Conservation (phyloP, 306 rosid species). For the Mimosa pudica region DNA sequence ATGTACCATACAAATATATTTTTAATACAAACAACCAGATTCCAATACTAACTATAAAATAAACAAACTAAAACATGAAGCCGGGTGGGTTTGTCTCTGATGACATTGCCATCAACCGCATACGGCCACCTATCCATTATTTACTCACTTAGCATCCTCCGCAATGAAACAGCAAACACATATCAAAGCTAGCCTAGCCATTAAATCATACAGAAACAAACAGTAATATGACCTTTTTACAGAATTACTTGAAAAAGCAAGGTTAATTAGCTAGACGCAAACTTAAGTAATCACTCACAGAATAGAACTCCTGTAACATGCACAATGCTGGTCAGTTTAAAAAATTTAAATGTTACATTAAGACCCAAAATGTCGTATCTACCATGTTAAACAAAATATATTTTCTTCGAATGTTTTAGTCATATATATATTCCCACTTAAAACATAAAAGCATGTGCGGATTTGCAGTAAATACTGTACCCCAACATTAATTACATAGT, state of each 20-base stretch:
- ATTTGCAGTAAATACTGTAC: neutral
- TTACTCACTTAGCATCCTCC: neutral
- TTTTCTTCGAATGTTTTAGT: neutral
- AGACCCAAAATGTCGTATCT: neutral
- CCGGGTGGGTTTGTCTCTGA: slow-evolving; percentile 13
- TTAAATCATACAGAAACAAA: slow-evolving; percentile 21
- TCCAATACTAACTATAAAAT: neutral
- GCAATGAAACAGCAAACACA: neutral
- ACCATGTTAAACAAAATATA: neutral
- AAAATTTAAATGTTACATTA: neutral
- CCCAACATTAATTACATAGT: neutral
- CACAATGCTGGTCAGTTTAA: neutral
- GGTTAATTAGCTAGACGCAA: neutral
- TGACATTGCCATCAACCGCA: slow-evolving; percentile 4
- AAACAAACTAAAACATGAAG: neutral
- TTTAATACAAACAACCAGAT: neutral
- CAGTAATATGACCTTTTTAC: neutral
- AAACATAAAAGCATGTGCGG: neutral
- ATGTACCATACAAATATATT: neutral
- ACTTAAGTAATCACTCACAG: neutral
- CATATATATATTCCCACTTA: too few relatives aligned
- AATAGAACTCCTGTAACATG: neutral
- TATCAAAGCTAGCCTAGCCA: slow-evolving; percentile 21
- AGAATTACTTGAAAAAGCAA: neutral
- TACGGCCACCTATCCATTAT: slow-evolving; percentile 24